These are phyloP conservation scores for Viridothelium virens DNA, from an alignment of 495 filamentous ascomycete species.

Conservation along the genomic window DNA sequence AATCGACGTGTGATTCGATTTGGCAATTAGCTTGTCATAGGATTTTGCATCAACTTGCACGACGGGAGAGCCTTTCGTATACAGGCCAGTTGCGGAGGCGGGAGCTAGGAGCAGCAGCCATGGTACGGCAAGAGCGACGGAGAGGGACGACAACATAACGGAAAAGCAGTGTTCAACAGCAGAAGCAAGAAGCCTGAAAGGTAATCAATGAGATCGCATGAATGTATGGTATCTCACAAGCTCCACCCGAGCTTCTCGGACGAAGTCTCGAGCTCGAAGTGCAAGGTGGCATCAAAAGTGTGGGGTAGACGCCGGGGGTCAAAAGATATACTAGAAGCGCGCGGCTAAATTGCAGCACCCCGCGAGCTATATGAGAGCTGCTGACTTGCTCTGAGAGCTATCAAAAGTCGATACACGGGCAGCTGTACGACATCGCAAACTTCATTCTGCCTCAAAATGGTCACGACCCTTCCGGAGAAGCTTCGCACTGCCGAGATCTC, in stretches of 20 bases:
- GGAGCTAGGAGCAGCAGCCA: constrained; percentile 51
- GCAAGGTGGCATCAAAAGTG: constrained; percentile 11
- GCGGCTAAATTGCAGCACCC: background rate
- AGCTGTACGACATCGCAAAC: background rate
- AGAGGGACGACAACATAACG: constrained; percentile 32
- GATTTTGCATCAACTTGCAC: constrained; percentile 74
- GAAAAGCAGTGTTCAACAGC: background rate
- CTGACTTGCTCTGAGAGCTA: too few relatives aligned
- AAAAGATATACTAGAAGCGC: background rate
- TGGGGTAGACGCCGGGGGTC: constrained; percentile 2
- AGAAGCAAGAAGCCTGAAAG: background rate
- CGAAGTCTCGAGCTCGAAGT: constrained; percentile 2
- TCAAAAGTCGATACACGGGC: too few relatives aligned
- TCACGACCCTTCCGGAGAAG: constrained; percentile 61
- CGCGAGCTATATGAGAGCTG: too few relatives aligned
- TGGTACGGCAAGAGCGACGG: constrained; percentile 40
- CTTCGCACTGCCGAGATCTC: constrained; percentile 70
- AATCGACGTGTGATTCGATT: constrained; percentile 86
- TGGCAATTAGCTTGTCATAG: constrained; percentile 77
- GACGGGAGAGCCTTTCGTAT: constrained; percentile 80
- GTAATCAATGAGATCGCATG: background rate
- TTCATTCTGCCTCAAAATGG: constrained; percentile 44
- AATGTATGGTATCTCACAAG: background rate
- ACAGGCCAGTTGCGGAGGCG: constrained; percentile 62
- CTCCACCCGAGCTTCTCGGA: background rate